phyloP scores from a whole-genome alignment of 371 early-diverging fungal genomes.

The Mortierella sp. region DNA sequence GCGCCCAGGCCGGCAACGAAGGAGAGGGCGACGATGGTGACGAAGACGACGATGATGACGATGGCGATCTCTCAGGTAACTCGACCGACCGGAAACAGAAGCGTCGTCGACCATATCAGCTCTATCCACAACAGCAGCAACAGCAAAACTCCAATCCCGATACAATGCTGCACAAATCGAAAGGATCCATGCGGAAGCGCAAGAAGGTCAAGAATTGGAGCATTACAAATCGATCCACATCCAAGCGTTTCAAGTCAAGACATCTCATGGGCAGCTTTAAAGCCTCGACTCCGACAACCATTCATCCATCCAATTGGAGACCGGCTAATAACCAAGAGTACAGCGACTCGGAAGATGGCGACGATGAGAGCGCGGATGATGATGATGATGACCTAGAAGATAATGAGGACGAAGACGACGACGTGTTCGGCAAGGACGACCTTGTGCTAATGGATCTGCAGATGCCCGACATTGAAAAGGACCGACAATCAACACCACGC shows the following conservation, averaged over 20 bases:
- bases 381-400: too few species aligned
- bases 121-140: constrained; percentile 46
- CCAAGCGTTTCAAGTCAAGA: constrained; percentile 48
- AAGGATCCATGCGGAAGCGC: constrained; percentile 41
- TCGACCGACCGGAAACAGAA: constrained; percentile 37
- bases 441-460: constrained; percentile 52
- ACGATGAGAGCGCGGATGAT: constrained; percentile 51
- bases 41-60: constrained; percentile 44
- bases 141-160: constrained; percentile 41
- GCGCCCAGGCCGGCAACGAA: constrained; percentile 1
- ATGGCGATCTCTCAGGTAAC: constrained; percentile 41
- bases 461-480: constrained; percentile 47
- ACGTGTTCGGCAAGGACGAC: constrained; percentile 51
- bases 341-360: constrained; percentile 50
- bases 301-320: constrained; percentile 40
- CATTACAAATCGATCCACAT: constrained; percentile 33
- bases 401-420: constrained; percentile 46
- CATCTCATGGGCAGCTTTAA: constrained; percentile 44
- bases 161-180: constrained; percentile 42
- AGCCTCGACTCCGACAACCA: constrained; percentile 31
- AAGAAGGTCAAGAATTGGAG: constrained; percentile 39
- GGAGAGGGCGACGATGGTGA: constrained; percentile 33
- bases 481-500: constrained; percentile 24
- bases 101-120: constrained; percentile 38
- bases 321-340: constrained; percentile 42